Base-by-base conservation (phyloP, 2,329 filamentous ascomycete species). In the Fusarium armeniacum region DNA sequence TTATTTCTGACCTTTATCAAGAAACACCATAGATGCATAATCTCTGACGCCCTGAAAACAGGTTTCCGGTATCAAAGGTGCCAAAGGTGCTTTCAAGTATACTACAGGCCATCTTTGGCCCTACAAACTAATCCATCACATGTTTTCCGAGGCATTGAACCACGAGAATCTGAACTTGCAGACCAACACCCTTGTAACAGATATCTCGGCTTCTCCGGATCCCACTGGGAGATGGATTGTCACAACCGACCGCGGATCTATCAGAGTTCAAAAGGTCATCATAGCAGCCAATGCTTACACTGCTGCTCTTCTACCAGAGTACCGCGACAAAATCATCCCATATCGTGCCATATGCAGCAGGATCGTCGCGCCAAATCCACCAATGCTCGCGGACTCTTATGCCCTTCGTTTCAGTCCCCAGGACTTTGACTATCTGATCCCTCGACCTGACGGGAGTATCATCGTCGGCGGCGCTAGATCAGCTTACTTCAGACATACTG, bases 321-420 rank as follows among this genome's bases (percentile, higher is more conserved):
- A 90, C 73, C 77, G 81, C 7, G 83, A 85, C 61, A 84, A 87
- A 18, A 91, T 93, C 61, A 83, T 91, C 11, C 90, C 90, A 0
- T 70, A 70, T 30, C 59, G 68, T 3, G 90, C 87, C 5, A 78
- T 77, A 4, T 79, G 78, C 59, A 77, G 76, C 35, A 72, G 70
- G 5, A 77, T 79, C 62, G 73, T 77, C 5, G 66, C 73, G 0
- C 13, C 32, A 3, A 65, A 63, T 3, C 73, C 73, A 1, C 70
- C 71, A 64, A 72, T 41, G 74, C 63, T 1, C 3, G 49, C 49
- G 3, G 49, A 58, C 9, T 58, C 49, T 9, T 79, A 78, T 46
- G 69, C 59, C 4, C 59, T 78, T 3, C 68, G 73, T 1, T 73
- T 70, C 12, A 32, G 6, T 15, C 16, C 26, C 15, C 77, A 0